Conservation (phyloP, 495 filamentous ascomycete genomes). For the Hyaloscypha variabilis region DNA sequence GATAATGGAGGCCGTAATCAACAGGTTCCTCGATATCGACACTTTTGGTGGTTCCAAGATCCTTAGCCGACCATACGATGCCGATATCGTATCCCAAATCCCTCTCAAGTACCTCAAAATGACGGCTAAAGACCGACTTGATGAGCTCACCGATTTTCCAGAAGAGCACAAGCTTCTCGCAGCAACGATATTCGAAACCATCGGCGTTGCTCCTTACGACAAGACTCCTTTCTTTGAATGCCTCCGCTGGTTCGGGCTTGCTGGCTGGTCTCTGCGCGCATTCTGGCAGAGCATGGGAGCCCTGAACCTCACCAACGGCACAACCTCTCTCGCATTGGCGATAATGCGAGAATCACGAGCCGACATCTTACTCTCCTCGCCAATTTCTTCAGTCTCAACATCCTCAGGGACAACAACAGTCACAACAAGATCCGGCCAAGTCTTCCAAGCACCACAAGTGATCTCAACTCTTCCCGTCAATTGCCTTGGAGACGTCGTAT, state of each 20-base stretch:
- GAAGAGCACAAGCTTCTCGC: not conserved
- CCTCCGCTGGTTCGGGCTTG: slow-evolving; percentile 5
- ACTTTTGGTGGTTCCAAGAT: not conserved
- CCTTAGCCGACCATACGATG: not conserved
- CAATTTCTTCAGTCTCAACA: not conserved
- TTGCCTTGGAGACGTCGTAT: not conserved
- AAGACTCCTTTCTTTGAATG: slow-evolving; percentile 3
- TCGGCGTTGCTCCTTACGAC: not conserved
- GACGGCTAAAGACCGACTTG: not conserved
- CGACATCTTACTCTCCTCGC: slow-evolving; percentile 1
- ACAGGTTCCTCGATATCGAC: slow-evolving; percentile 14
- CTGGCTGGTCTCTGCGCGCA: not conserved
- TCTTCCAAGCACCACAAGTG: not conserved
- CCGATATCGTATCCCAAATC: not conserved
- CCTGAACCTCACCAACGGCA: not conserved
- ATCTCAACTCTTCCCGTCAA: slow-evolving; percentile 1
- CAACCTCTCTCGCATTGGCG: not conserved
- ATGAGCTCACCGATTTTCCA: not conserved
- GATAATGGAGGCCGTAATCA: not conserved
- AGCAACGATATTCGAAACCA: slow-evolving; percentile 6
- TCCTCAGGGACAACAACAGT: not conserved
- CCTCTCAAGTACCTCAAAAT: not conserved
- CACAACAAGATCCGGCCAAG: not conserved
- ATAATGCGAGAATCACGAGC: slow-evolving; percentile 7
- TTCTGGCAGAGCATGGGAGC: not conserved